These are phyloP conservation scores for Apiospora saccharicola DNA, from an alignment of 2,329 filamentous ascomycete species.

Conservation along the genomic window DNA sequence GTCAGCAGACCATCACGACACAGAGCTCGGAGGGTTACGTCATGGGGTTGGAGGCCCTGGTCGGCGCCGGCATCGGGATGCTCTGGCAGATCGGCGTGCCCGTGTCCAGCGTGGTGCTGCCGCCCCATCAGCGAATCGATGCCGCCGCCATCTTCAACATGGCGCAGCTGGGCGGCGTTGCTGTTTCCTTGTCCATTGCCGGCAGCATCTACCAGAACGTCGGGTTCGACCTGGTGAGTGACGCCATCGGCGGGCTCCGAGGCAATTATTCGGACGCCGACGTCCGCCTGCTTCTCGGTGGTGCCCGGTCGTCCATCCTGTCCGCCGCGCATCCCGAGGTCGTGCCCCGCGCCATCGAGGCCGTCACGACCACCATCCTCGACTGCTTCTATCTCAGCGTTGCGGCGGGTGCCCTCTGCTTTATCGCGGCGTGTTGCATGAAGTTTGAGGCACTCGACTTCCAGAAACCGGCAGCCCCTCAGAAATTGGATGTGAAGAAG, in stretches of 20 bases:
- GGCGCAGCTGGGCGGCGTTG: constrained; percentile 42
- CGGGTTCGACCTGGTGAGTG: constrained; percentile 36
- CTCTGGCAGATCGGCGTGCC: constrained; percentile 42
- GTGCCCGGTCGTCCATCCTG: constrained; percentile 38
- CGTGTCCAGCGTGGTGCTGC: constrained; percentile 39
- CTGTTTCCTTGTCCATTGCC: constrained; percentile 38
- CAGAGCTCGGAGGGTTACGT: constrained; percentile 37
- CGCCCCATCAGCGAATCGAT: constrained; percentile 40
- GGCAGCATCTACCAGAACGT: constrained; percentile 44
- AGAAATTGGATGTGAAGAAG: not conserved
- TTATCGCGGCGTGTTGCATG: constrained; percentile 39
- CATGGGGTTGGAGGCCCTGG: constrained; percentile 42
- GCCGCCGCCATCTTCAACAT: constrained; percentile 44
- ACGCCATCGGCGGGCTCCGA: constrained; percentile 29
- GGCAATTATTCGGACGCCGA: constrained; percentile 34
- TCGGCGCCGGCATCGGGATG: constrained; percentile 43
- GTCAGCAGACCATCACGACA: constrained; percentile 38
- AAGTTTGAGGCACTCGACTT: constrained; percentile 40
- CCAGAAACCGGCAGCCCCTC: constrained; percentile 18
- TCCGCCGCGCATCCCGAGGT: constrained; percentile 31
- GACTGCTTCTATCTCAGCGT: constrained; percentile 39
- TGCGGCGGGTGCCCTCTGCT: constrained; percentile 36
- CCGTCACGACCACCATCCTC: constrained; percentile 38
- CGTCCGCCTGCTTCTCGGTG: constrained; percentile 40
- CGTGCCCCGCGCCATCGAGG: constrained; percentile 31